Base-by-base conservation (phyloP, 345 rosid species). In the Corchorus olitorius region DNA sequence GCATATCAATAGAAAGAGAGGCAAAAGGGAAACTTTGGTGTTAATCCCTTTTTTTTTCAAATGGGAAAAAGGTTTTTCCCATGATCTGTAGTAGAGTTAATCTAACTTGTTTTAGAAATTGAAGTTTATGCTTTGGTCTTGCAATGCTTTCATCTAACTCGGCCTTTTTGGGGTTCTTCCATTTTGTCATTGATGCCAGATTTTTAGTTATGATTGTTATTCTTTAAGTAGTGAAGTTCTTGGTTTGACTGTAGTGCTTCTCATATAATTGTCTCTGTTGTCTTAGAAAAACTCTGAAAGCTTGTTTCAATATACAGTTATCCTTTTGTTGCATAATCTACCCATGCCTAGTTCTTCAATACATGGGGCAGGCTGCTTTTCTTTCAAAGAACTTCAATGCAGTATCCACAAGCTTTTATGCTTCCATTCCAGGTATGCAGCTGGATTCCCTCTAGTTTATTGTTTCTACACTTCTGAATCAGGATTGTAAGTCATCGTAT, bases 351-450 rank as follows among this genome's bases (percentile, higher is more conserved):
- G 96, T 96, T 86, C 93, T 96, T 82, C 99, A 96, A 80, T 96
- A 96, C 87, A 89, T 96, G 98, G 99, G 98, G 39, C 97, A 93
- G 83, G 97, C 98, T 52, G 98, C 99, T 50, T 96, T 89, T 87
- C 84, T 93, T 79, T 93, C 98, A 45, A 91, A 88, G 86, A 96
- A 96, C 60, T 80, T 86, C 74, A 84, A 89, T 54, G 85, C 88
- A 35, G 78, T 82, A 69, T 82, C 90, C 46, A 48, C 81, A 72
- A 92, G 95, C 88, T 96, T 96, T 80, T 88, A 88, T 75, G 87
- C 90, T 69, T 93, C 99, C 52, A 85, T 96, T 84, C 99, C 99
- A 78, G 97, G 99, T 92, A 87, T 75, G 62, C 67, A 58, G 56
- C 78, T 66, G 52, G 75, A 9, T 59, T 78, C 67, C 71, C 74